Evolutionary conservation across 1,284 basidiomycete species (phyloP), one percentile per base, ranked within the genome.

Genomic region (Xerocomus subilludens): DNA sequence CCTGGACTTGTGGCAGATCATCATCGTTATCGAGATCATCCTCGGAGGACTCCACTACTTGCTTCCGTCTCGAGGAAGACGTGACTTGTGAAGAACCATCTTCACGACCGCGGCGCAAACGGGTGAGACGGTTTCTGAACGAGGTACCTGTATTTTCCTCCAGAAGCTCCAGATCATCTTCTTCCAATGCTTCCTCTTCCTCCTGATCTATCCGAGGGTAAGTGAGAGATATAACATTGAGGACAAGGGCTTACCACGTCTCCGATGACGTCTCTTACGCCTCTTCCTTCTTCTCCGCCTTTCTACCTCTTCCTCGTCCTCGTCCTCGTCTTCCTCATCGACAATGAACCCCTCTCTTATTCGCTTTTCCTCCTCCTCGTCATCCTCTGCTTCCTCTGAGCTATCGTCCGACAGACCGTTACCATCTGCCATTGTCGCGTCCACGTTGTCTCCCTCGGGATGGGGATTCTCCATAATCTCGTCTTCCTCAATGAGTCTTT

Each of bases 131-230:
- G 79, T 87, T 89, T 80, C 88, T 90, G 85, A 91, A 92, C 7
- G 90, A 88, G 32, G 90, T 89, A 18, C 98, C 97, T 8, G 96
- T 96, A 80, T 99, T 99, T 88, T 99, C 98, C 81, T 96, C 95
- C 33, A 99, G 84, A 18, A 99, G 89, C 69, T 98, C 97, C 69
- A 99, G 86, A 82, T 99, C 98, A 81, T 99, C 98, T 70, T 99
- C 98, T 78, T 98, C 97, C 60, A 98, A 87, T n/a, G 88, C 94
- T 73, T 93, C 91, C 38, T 93, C 91, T 72, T 91, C 90, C 66
- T 93, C 90, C 67, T 89, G 89, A 75, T 79, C 74, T 81, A 69
- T 64, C 16, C 38, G n/a, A 77, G 66, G 65, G 56, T 83, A 25
- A 81, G 73, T 55, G 65, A 6, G 18, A 68, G 56, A 72, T 38